Base-by-base conservation (phyloP, 2,329 filamentous ascomycete species). In the Sodiomyces alkalinus region DNA sequence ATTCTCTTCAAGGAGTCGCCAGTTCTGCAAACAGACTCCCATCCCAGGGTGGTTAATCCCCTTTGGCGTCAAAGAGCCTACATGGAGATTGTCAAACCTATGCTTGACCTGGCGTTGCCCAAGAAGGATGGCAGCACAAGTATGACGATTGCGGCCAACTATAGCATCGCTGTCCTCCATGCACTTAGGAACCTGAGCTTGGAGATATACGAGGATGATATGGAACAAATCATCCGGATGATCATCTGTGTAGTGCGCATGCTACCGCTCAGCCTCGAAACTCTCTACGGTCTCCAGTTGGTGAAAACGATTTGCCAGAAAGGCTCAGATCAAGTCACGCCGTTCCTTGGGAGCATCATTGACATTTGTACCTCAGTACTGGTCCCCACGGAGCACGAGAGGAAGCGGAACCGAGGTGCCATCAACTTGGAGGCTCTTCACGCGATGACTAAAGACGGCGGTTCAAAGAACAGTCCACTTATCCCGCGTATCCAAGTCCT, bases 41-140 rank as follows among this genome's bases (percentile, higher is more conserved):
- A 58, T 31, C 58, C 58, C 4, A 36, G 15, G 22, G 36, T 56
- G 3, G 45, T 60, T 18, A 60, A 56, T 36, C 55, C 55, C 4
- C 47, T 67, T 1, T 61, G 56, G 54, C 46, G 52, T 33, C 64
- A 68, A 33, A 64, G 62, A 44, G 45, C 59, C 3, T 68, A 66
- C 26, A n/a, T 16, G 10, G 50, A 60, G 27, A 43, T 65, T 6
- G 53, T 55, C 15, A 54, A 54, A 37, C 58, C 60, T 4, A 53
- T 67, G 43, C 47, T 67, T 4, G 40, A 46, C 10, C 42, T 46
- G 3, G 64, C 64, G 7, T 52, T 59, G 20, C 53, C 54, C 2
- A 33, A 26, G n/a, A 31, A 36, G 28, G 16, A 40, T 11, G 12
- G 38, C 29, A 34, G 42, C 18, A 35, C 40, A 12, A 39, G 51